Base-by-base conservation (phyloP, 345 rosid genomes). In the Syzygium aqueum region DNA sequence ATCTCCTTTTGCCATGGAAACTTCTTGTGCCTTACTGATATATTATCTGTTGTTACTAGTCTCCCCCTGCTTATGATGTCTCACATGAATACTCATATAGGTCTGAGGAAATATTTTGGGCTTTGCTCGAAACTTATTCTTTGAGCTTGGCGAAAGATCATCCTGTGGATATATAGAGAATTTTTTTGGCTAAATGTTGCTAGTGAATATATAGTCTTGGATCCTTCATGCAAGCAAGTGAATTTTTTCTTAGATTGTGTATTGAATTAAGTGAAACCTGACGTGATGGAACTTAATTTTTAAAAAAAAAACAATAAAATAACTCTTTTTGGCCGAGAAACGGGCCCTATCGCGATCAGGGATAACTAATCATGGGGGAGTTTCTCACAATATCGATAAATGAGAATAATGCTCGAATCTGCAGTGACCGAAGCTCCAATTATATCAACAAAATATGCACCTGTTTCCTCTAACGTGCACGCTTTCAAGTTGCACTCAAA, bases 371-470 rank as follows among this genome's bases (percentile, higher is more conserved):
- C 94, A 84, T 87, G 86, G 40, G 94, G 95, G 53, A 95, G 96
- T 89, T 93, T 94, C 85, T 73, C 91, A 87, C 96, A 93, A 85
- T 94, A 95, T 82, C 84, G 89, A 86, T 91, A 77, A 56, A 91
- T 43, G 65, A 95, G 94, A 89, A 88, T 87, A 86, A 93, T 85
- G 77, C 94, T 94, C 43, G 96, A 93, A 87, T 95, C 93, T 86
- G 91, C 88, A 51, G 95, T 90, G 86, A 96, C 88, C 3, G 93
- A 93, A 61, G 95, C 93, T 86, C 95, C 94, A 54, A 93, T 94
- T 28, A 89, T 89, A 82, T 90, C 93, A 88, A 92, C 91, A 53
- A 61, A 54, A 84, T 93, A 93, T 40, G 88, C 57, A 77, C 86
- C 84, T 73, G 87, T 89, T 88, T 92, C 93, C 63, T 86, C 90